phyloP scores from a whole-genome alignment of 2,329 filamentous ascomycete genomes.

The Malbranchea zuffiana region DNA sequence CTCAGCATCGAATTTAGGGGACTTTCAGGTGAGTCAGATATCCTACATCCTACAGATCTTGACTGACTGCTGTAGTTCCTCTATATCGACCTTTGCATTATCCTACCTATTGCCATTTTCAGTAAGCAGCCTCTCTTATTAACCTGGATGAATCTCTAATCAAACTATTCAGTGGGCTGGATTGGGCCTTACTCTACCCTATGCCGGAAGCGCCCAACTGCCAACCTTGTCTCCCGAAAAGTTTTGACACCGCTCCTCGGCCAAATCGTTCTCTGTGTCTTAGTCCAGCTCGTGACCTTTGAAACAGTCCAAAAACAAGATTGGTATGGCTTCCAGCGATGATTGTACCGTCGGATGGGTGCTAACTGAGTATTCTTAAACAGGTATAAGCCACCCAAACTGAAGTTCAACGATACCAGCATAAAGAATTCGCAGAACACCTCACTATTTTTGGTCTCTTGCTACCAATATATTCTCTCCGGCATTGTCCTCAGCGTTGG shows the following conservation, averaged over 20 bases:
- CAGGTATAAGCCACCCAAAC: slow-evolving; percentile 66
- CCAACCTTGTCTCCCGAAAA: slow-evolving; percentile 83
- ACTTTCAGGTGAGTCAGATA: slow-evolving; percentile 59
- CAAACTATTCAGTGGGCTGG: slow-evolving; percentile 65
- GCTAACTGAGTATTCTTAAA: slow-evolving; percentile 1
- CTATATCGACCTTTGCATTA: slow-evolving; percentile 86
- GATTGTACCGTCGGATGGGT: neutral
- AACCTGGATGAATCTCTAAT: slow-evolving; percentile 6
- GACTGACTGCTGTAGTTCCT: slow-evolving; percentile 50
- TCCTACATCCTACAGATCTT: neutral
- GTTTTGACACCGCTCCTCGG: slow-evolving; percentile 81
- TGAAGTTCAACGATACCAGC: slow-evolving; percentile 70
- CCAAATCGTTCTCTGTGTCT: slow-evolving; percentile 71
- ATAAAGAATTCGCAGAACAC: slow-evolving; percentile 91
- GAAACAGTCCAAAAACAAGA: slow-evolving; percentile 62
- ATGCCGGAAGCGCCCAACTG: slow-evolving; percentile 76
- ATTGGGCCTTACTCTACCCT: slow-evolving; percentile 69
- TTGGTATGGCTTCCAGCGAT: slow-evolving; percentile 47
- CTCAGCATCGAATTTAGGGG: slow-evolving; percentile 83
- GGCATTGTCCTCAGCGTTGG: slow-evolving; percentile 87
- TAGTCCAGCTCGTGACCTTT: slow-evolving; percentile 65
- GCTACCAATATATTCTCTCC: slow-evolving; percentile 88
- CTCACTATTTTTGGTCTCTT: slow-evolving; percentile 75
- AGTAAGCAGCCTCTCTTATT: slow-evolving; percentile 42
- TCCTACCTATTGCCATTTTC: slow-evolving; percentile 92